Conservation (phyloP, 768 basidiomycete genomes). For the Suillus decipiens region DNA sequence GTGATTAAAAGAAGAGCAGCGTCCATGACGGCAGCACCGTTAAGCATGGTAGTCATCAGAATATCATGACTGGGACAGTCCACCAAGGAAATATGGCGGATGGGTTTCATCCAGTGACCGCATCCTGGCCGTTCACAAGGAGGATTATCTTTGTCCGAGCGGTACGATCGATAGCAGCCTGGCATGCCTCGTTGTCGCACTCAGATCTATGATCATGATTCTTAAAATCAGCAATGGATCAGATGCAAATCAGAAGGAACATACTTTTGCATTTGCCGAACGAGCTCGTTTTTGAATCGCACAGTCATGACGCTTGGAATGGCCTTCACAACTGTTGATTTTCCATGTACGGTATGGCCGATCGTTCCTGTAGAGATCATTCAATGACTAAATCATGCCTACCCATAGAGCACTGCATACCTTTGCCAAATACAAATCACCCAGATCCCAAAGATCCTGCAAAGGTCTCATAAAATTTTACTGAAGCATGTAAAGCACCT, state of each 20-base stretch:
- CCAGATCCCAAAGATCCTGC: too few species aligned
- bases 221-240: neutral
- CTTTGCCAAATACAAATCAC: too few species aligned
- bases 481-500: too few species aligned
- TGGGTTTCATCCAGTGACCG: too few species aligned
- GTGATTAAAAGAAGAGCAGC: too few species aligned
- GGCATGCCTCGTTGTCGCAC: conserved; percentile 92
- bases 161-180: conserved; percentile 92
- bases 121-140: too few species aligned
- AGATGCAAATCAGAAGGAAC: conserved; percentile 28
- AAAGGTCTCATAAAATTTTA: too few species aligned
- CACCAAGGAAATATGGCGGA: conserved; percentile 68
- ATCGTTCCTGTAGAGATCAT: conserved; percentile 74
- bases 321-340: conserved; percentile 96
- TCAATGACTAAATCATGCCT: conserved; percentile 2
- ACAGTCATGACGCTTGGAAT: conserved; percentile 99
- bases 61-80: too few species aligned
- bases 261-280: conserved; percentile 97
- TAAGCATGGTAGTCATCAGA: too few species aligned
- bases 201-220: conserved; percentile 76
- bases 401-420: conserved; percentile 38
- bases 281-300: conserved; percentile 98
- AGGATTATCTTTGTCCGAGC: conserved; percentile 74
- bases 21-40: conserved; percentile 55
- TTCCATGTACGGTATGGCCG: conserved; percentile 98